A percentile compares a stretch with the other conserved stretches of the same genome.
Conservation (phyloP, 1,139 yeast genomes). For the Pichia sp. region DNA sequence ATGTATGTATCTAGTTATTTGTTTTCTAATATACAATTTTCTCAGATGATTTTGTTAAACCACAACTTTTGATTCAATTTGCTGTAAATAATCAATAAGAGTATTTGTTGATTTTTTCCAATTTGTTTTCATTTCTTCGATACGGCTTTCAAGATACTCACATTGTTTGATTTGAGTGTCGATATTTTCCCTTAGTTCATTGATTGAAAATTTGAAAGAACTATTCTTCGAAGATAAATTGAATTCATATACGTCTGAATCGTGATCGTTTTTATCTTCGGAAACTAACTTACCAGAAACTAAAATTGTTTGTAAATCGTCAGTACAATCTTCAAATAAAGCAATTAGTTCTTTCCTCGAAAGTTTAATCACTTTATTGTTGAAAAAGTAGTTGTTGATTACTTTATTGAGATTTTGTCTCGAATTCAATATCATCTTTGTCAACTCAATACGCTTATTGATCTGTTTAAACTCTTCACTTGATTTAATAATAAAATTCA, state of each 20-base stretch:
- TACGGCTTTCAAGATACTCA: slow-evolving; percentile 16
- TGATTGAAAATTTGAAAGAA: slow-evolving; percentile 17
- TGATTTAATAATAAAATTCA: slow-evolving; percentile 15
- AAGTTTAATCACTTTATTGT: slow-evolving; percentile 18
- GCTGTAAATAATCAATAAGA: slow-evolving; percentile 4
- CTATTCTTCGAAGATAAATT: slow-evolving; percentile 10
- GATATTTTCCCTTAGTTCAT: slow-evolving; percentile 17
- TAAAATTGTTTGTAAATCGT: slow-evolving; percentile 18
- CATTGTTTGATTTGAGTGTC: slow-evolving; percentile 21
- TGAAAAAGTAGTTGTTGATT: slow-evolving; percentile 17
- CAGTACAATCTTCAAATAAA: slow-evolving; percentile 20
- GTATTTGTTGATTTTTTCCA: slow-evolving; percentile 17
- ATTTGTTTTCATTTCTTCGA: slow-evolving; percentile 13
- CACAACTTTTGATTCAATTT: slow-evolving; percentile 6
- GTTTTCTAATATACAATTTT: no score
- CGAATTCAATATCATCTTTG: slow-evolving; percentile 16
- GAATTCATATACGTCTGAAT: slow-evolving; percentile 17
- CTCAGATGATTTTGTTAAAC: not conserved
- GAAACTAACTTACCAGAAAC: slow-evolving; percentile 18
- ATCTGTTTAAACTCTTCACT: slow-evolving; percentile 15
- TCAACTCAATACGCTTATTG: slow-evolving; percentile 13
- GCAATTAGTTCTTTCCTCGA: slow-evolving; percentile 16
- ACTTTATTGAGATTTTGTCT: slow-evolving; percentile 18
- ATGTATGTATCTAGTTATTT: no score
- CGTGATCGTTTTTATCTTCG: slow-evolving; percentile 11